Evolutionary conservation across 345 rosid species (phyloP), one percentile per base, ranked within the genome.

Genomic region (Triadica sebifera): DNA sequence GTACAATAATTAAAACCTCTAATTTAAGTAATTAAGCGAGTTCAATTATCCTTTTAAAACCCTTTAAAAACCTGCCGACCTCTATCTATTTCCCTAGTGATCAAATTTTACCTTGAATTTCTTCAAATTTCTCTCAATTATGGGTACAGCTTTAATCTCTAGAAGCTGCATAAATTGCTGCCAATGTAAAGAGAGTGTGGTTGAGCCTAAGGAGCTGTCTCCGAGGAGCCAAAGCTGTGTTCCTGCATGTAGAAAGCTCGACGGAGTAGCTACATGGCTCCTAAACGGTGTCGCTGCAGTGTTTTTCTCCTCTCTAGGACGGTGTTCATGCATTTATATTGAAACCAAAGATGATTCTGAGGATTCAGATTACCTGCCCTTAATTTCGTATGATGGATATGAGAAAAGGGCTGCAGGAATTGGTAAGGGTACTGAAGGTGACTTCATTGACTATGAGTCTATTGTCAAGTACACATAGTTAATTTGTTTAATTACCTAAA

Each of bases 281-380:
- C 38, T 67, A 60, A 53, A 78, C 24, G 83, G 85, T 8, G 77
- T 83, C 38, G 83, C 83, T 9, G 37, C 81, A 2, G 79, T 78
- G 37, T 88, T 88, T 45, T 88, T 88, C 84, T 67, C 69, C 13
- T 81, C 89, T 43, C 75, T 88, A 10, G 77, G 76, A 41, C 56
- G 77, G 20, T 88, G 86, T 74, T 60, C 74, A 57, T 86, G 91
- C 82, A 15, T 86, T 51, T 13, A 25, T 11, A 47, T 83, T 6
- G 78, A 75, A 67, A 86, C 91, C 24, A 72, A 75, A 57, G 89
- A 68, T 59, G 89, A 87, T 37, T 8, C 25, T 16, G 84, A 82
- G 15, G 75, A 73, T 20, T 59, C 50, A 60, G 15, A 56, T 25
- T 11, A 22, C 43, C 41, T 22, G 72, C 77, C 79, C 25, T 39